Percentiles rank a stretch among this genome's conserved stretches.
These are phyloP conservation scores for Babesia ovata DNA, from an alignment of 169 alveolate genomes.

Conservation along the genomic window DNA sequence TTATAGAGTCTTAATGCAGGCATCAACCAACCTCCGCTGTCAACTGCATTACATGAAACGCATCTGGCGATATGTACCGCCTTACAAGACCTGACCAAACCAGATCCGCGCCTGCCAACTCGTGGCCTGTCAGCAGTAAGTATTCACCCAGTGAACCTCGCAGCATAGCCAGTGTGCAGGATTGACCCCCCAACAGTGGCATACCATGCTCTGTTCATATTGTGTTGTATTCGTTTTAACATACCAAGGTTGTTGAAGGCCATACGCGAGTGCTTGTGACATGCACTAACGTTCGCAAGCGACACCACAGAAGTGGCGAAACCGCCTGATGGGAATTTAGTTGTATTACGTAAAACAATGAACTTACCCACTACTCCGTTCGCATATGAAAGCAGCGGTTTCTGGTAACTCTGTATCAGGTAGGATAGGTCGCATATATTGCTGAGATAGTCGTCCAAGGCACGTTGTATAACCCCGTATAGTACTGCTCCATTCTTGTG, in stretches of 20 bases:
- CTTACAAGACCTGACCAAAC: constrained; percentile 76
- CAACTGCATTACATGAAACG: constrained; percentile 67
- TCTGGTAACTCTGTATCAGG: constrained; percentile 68
- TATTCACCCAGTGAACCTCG: constrained; percentile 77
- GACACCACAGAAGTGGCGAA: constrained; percentile 70
- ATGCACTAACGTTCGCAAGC: constrained; percentile 69
- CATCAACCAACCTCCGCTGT: constrained; percentile 60
- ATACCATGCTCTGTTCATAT: constrained; percentile 49
- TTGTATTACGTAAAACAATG: not conserved
- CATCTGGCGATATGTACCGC: constrained; percentile 73
- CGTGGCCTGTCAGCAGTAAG: constrained; percentile 72
- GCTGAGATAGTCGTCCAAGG: constrained; percentile 51
- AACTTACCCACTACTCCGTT: constrained; percentile 70
- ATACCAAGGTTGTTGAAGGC: constrained; percentile 34
- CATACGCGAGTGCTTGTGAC: constrained; percentile 68
- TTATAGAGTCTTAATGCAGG: not conserved
- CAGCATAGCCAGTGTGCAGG: constrained; percentile 67
- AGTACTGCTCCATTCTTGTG: constrained; percentile 22
- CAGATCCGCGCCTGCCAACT: constrained; percentile 65
- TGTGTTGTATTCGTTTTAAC: not conserved
- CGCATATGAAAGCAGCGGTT: constrained; percentile 74
- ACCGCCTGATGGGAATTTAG: constrained; percentile 40
- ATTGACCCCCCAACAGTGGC: constrained; percentile 73
- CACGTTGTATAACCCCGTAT: constrained; percentile 27
- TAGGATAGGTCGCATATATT: constrained; percentile 71